These are phyloP conservation scores for Ceratocystis destructans DNA, from an alignment of 2,329 filamentous ascomycete species.

Conservation along the genomic window DNA sequence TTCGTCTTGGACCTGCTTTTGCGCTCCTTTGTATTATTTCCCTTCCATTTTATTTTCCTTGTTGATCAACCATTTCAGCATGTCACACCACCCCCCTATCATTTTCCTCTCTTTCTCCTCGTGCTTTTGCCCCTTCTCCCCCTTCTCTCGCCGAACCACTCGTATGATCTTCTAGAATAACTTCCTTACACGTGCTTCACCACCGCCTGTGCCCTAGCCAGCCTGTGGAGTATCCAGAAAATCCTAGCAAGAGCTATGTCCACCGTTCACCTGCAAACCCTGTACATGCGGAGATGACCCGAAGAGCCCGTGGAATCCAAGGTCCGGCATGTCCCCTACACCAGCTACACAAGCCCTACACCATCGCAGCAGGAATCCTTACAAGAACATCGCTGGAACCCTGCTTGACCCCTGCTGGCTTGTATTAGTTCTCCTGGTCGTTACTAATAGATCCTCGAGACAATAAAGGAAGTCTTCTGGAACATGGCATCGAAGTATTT, in stretches of 20 bases:
- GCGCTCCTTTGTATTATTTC: background rate
- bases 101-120: background rate
- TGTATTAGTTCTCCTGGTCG: background rate
- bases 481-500: conserved; percentile 13
- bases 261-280: conserved; percentile 5
- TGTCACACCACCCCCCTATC: background rate
- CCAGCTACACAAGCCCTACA: background rate
- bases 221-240: conserved; percentile 5
- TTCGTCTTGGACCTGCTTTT: background rate
- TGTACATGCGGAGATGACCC: conserved; percentile 7
- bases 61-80: background rate
- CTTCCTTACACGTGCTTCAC: conserved; percentile 7
- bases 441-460: background rate
- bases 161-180: conserved; percentile 8
- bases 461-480: conserved; percentile 11
- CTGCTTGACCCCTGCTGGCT: no score
- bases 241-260: conserved; percentile 8
- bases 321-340: conserved; percentile 4
- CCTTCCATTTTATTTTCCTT: background rate
- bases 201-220: background rate
- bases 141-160: background rate
- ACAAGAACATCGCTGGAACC: no score
- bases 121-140: background rate
- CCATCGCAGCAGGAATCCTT: background rate
- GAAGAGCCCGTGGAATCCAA: conserved; percentile 1